These are phyloP conservation scores for Calocybe indica DNA, from an alignment of 768 basidiomycete species.

Conservation along the genomic window DNA sequence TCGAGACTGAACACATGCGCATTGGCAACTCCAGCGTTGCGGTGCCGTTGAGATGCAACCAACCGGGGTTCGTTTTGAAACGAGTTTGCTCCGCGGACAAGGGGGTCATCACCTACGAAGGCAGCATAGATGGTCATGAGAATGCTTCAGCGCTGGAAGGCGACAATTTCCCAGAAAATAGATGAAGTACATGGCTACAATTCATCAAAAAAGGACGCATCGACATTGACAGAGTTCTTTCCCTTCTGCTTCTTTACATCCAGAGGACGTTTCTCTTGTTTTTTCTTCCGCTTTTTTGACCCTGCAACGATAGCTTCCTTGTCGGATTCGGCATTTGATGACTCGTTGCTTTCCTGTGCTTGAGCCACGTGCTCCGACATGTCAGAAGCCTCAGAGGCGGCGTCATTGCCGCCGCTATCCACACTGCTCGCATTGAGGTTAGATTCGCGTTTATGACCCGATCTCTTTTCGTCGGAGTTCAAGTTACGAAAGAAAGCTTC, in stretches of 20 bases:
- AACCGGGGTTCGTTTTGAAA: no score
- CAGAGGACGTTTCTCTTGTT: constrained; percentile 45
- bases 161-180: no score
- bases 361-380: constrained; percentile 17
- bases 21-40: no score
- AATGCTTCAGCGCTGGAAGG: no score
- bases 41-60: no score
- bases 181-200: constrained; percentile 28
- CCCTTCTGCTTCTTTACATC: constrained; percentile 50
- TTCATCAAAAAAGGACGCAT: constrained; percentile 62
- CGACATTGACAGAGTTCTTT: constrained; percentile 50
- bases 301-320: constrained; percentile 24
- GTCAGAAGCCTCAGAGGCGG: constrained; percentile 12
- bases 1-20: no score
- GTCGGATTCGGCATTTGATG: constrained; percentile 13
- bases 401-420: constrained; percentile 8
- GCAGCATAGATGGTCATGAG: no score
- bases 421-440: constrained; percentile 18
- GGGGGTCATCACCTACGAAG: no score
- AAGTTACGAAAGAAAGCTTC: constrained; percentile 57
- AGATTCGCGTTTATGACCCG: constrained; percentile 25
- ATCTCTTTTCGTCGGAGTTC: constrained; percentile 25
- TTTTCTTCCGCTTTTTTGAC: constrained; percentile 50
- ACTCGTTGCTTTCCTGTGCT: constrained; percentile 2
- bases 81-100: no score